Conservation (phyloP, 2,329 filamentous ascomycete species). For the Nemania diffusa region DNA sequence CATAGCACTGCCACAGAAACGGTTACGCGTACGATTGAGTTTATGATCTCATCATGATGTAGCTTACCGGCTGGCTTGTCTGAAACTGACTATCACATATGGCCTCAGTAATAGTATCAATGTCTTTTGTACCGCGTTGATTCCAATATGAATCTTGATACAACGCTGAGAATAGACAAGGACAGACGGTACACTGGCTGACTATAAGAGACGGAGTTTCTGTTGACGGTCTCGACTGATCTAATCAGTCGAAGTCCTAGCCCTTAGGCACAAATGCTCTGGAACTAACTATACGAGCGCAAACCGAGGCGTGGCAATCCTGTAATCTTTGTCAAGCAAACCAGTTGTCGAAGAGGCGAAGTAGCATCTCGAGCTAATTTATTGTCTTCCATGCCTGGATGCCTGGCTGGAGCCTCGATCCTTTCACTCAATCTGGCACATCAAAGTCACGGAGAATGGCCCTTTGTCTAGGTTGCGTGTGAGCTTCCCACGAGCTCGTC, state of each 20-base stretch:
- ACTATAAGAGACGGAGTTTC: background rate
- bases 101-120: too few species aligned
- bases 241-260: constrained; percentile 17
- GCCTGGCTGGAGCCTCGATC: constrained; percentile 15
- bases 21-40: background rate
- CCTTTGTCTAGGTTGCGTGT: constrained; percentile 31
- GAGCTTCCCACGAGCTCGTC: constrained; percentile 17
- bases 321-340: constrained; percentile 38
- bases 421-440: constrained; percentile 33
- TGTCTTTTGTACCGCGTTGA: too few species aligned
- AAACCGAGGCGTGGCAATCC: constrained; percentile 33
- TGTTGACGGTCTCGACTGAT: background rate
- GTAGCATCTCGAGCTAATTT: constrained; percentile 4
- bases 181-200: background rate
- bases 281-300: constrained; percentile 7
- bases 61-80: background rate
- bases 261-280: constrained; percentile 1
- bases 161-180: background rate
- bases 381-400: constrained; percentile 14
- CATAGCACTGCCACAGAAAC: background rate
- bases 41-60: background rate
- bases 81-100: background rate
- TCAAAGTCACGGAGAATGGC: constrained; percentile 3
- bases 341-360: constrained; percentile 21
- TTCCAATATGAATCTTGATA: background rate